These are phyloP conservation scores for Hygrophorus pudorinus DNA, from an alignment of 768 basidiomycete species.

Conservation along the genomic window DNA sequence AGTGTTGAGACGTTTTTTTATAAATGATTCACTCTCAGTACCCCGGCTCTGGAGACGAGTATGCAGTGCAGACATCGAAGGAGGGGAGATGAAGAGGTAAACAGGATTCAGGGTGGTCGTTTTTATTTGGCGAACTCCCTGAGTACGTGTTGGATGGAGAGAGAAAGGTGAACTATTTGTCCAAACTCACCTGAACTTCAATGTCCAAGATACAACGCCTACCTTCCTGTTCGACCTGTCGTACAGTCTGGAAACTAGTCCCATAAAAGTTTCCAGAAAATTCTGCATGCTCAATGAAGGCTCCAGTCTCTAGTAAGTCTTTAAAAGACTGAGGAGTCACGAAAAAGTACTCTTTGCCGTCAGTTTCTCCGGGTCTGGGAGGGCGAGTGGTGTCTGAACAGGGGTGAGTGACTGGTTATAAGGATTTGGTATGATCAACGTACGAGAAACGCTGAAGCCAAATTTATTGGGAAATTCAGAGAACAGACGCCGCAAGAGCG, in stretches of 20 bases:
- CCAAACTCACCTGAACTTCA: constrained; percentile 71
- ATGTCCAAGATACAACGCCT: constrained; percentile 91
- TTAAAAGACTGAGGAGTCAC: constrained; percentile 63
- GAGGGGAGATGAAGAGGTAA: constrained; percentile 89
- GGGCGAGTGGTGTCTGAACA: constrained; percentile 76
- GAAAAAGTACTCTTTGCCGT: constrained; percentile 87
- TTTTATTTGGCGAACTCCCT: constrained; percentile 93
- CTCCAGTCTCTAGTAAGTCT: constrained; percentile 53
- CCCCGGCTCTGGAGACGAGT: constrained; percentile 68
- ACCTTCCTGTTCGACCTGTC: constrained; percentile 54
- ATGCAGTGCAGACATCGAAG: constrained; percentile 61
- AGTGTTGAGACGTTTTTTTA: constrained; percentile 66
- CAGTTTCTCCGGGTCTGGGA: constrained; percentile 71
- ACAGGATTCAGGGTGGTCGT: constrained; percentile 71
- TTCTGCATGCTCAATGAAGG: constrained; percentile 91
- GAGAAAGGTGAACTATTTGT: not conserved
- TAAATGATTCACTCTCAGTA: constrained; percentile 68
- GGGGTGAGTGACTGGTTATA: constrained; percentile 8
- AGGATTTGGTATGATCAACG: constrained; percentile 15
- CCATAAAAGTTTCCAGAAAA: constrained; percentile 92
- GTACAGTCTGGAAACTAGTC: constrained; percentile 75
- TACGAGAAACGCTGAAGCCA: constrained; percentile 91
- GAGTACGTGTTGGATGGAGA: constrained; percentile 12
- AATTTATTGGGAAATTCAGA: constrained; percentile 74
- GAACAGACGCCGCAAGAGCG: constrained; percentile 77